phyloP scores from a whole-genome alignment of 2,329 filamentous ascomycete species.

The Torrubiella hemipterigena region DNA sequence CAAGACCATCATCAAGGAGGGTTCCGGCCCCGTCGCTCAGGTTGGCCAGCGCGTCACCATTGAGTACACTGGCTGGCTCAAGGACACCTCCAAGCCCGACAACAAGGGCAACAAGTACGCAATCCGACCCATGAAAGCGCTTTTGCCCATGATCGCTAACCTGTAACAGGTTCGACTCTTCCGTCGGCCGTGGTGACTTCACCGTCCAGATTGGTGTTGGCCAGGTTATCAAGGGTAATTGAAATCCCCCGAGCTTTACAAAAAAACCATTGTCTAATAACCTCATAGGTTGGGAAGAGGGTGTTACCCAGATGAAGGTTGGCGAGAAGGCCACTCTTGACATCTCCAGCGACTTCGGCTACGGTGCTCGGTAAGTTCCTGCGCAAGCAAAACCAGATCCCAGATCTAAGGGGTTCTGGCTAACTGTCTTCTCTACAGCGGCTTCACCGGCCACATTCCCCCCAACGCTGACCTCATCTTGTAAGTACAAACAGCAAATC shows the following conservation, averaged over 20 bases:
- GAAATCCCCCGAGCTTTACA: neutral
- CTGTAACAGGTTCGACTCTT: slow-evolving; percentile 70
- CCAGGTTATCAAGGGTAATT: slow-evolving; percentile 71
- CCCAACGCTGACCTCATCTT: slow-evolving; percentile 67
- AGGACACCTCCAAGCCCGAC: slow-evolving; percentile 47
- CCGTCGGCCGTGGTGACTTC: slow-evolving; percentile 66
- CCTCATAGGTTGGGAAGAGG: slow-evolving; percentile 66
- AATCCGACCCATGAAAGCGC: neutral
- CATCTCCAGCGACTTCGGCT: slow-evolving; percentile 62
- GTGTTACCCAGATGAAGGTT: slow-evolving; percentile 72
- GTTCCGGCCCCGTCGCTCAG: slow-evolving; percentile 49
- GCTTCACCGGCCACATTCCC: slow-evolving; percentile 70
- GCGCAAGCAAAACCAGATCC: slow-evolving; percentile 3
- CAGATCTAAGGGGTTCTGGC: slow-evolving; percentile 2
- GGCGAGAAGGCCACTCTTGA: slow-evolving; percentile 82
- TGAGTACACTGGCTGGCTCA: slow-evolving; percentile 83
- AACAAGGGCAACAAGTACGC: slow-evolving; percentile 63
- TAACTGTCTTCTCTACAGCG: slow-evolving; percentile 33
- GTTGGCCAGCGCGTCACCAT: slow-evolving; percentile 68
- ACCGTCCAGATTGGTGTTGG: slow-evolving; percentile 68
- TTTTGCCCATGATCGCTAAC: neutral
- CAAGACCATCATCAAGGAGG: slow-evolving; percentile 51
- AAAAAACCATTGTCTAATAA: slow-evolving; percentile 8
- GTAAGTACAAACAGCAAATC: slow-evolving; percentile 40
- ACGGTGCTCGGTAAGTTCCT: slow-evolving; percentile 45